Evolutionary conservation across 139 green algal genomes (phyloP), one percentile per base, ranked within the genome.

Genomic region (Medakamo hakoo): DNA sequence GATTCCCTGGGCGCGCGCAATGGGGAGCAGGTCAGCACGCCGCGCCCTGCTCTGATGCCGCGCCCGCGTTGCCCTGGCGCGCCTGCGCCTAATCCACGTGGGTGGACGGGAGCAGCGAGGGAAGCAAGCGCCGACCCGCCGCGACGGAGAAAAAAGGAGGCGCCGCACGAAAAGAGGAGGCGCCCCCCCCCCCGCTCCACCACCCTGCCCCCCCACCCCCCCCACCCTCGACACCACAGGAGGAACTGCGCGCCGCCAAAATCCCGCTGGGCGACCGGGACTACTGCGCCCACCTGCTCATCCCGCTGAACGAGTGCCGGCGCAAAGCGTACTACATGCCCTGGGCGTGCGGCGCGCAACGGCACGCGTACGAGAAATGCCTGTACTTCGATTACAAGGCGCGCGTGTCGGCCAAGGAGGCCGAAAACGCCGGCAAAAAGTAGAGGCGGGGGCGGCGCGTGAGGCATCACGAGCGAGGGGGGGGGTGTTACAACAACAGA

Each of bases 271-370:
- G 65, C 3, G 92, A 77, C 40, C 73, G 89, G 29, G 89, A 96
- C 68, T 93, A 88, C 62, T 96, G 89, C 66, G 84, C 87, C 18
- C 84, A 95, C 70, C 64, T 94, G 57, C 83, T 91, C 30, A 85
- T 96, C 3, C 87, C 89, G 4, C 79, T 94, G 25, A 95, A 95
- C 71, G 78, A 89, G 59, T 96, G 89, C 79, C 77, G 89, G 32
- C 59, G 65, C 4, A 65, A 76, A 16, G 57, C 68, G 20, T 69
- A 77, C 16, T 93, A 81, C 60, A 57, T 87, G 55, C 86, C 86
- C 22, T 93, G 86, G 86, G 82, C 76, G 60, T 93, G 86, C 70
- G 65, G 81, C 55, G 77, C 90, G 48, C 82, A 88, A 48, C 62
- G 78, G 31, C 86, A 93, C 69, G 77, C 67, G 21, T 93, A 93